A percentile compares a stretch with the other conserved stretches of the same genome.
These are phyloP conservation scores for Orbilia ellipsospora DNA, from an alignment of 2,329 filamentous ascomycete species.

Conservation along the genomic window DNA sequence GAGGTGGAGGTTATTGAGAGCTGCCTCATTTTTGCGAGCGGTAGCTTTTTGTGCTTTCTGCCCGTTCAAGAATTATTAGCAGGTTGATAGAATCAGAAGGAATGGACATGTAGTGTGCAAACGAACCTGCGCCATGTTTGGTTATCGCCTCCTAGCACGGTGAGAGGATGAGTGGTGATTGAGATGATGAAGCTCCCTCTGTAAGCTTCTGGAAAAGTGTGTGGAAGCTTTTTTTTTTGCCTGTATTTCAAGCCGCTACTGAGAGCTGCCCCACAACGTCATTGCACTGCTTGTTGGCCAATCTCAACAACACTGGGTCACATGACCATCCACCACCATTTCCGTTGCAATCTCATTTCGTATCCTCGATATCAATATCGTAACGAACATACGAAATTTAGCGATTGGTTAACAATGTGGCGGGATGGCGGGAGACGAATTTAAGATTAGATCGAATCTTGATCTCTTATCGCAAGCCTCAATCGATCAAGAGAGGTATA, in stretches of 20 bases:
- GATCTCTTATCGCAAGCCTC: neutral
- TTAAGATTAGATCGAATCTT: neutral
- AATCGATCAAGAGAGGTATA: neutral
- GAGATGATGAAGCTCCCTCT: constrained; percentile 2
- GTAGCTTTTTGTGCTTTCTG: constrained; percentile 65
- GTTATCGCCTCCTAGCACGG: neutral
- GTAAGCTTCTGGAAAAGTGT: constrained; percentile 24
- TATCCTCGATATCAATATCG: neutral
- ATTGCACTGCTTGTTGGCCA: constrained; percentile 31
- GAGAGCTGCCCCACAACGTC: too few species aligned
- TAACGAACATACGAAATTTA: too few species aligned
- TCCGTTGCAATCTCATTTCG: neutral
- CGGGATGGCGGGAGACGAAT: too few species aligned
- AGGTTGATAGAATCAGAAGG: neutral
- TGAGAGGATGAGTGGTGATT: neutral
- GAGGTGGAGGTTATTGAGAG: constrained; percentile 83
- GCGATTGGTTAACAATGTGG: too few species aligned
- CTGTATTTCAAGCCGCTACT: too few species aligned
- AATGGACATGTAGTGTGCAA: neutral
- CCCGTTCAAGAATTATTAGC: constrained; percentile 12
- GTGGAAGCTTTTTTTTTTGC: too few species aligned
- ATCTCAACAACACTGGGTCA: constrained; percentile 12
- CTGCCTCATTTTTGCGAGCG: constrained; percentile 80
- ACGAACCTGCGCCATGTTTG: constrained; percentile 49
- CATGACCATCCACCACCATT: constrained; percentile 11